A percentile compares a stretch with the other conserved stretches of the same genome.
phyloP scores from a whole-genome alignment of 108 stramenopile genomes.

The Hondaea fermentalgiana region DNA sequence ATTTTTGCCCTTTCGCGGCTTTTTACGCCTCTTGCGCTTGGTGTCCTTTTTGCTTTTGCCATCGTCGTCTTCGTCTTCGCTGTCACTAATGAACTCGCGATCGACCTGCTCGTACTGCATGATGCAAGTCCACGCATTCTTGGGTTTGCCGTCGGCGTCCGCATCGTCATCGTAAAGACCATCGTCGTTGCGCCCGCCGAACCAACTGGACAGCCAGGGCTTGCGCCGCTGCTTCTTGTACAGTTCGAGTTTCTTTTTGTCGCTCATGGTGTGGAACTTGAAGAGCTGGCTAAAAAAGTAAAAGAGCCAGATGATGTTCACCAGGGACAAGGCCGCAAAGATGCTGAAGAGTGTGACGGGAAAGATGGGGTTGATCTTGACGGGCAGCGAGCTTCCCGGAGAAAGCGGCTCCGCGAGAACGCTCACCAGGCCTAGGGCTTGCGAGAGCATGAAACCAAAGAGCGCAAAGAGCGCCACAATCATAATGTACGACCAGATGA shows the following conservation, averaged over 20 bases:
- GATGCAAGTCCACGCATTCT: neutral
- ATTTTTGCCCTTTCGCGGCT: neutral
- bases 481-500: slow-evolving; percentile 3
- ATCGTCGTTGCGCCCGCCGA: neutral
- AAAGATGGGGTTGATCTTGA: slow-evolving; percentile 14
- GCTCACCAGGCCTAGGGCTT: neutral
- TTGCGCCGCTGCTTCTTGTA: neutral
- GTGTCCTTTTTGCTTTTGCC: neutral
- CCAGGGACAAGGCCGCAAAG: neutral
- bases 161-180: neutral
- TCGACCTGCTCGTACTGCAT: neutral
- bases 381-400: neutral
- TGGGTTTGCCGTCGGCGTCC: neutral
- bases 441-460: neutral
- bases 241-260: neutral
- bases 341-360: neutral
- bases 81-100: neutral
- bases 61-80: neutral
- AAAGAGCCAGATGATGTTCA: neutral
- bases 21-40: neutral
- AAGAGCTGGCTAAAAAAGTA: neutral
- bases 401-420: neutral
- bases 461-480: neutral
- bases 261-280: neutral
- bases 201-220: neutral